Percentiles rank a stretch among this genome's conserved stretches.
Conservation (phyloP, 1,284 basidiomycete genomes). For the Ceratorhiza oryzae-sativae region DNA sequence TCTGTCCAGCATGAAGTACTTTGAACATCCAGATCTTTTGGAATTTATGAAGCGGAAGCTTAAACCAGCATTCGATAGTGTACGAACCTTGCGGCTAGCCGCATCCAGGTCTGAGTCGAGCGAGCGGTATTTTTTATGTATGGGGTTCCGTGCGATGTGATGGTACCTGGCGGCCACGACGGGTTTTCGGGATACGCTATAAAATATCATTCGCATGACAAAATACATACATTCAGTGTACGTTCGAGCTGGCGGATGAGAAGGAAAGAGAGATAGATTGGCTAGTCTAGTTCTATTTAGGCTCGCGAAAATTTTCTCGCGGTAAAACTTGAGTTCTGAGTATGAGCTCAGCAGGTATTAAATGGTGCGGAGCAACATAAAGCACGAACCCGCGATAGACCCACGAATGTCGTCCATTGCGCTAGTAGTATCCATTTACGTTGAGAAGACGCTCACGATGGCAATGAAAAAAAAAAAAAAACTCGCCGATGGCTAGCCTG, state of each 20-base stretch:
- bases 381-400: conserved; percentile 23
- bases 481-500: conserved; percentile 20
- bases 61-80: conserved; percentile 63
- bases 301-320: conserved; percentile 37
- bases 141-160: conserved; percentile 35
- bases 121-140: conserved; percentile 78
- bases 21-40: conserved; percentile 66
- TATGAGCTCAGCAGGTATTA: neutral
- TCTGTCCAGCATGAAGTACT: conserved; percentile 70
- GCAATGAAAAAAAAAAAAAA: neutral
- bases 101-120: conserved; percentile 68
- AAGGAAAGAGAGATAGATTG: too few species aligned
- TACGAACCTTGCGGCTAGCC: conserved; percentile 20
- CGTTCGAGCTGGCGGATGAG: too few species aligned
- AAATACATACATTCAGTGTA: neutral
- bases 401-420: conserved; percentile 29
- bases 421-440: neutral
- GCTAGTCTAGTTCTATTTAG: too few species aligned
- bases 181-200: too few species aligned
- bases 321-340: conserved; percentile 43
- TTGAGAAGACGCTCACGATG: neutral
- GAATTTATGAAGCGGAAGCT: conserved; percentile 62
- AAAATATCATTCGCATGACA: neutral
- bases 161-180: too few species aligned
- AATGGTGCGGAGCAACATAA: neutral